phyloP scores from a whole-genome alignment of 495 filamentous ascomycete species.

The Podospora conica region DNA sequence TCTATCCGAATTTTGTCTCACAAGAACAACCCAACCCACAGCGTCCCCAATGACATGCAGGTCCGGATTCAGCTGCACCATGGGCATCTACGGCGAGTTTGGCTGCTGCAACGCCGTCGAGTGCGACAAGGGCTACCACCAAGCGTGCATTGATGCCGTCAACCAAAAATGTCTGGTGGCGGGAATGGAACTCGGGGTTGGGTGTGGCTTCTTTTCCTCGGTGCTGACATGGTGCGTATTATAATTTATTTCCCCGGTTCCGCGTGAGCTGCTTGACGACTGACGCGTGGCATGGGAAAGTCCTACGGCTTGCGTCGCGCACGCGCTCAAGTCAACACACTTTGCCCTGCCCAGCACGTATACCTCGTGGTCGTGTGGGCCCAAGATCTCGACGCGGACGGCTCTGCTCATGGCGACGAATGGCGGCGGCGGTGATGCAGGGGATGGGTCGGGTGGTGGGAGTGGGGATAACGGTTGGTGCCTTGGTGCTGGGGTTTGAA shows the following conservation, averaged over 20 bases:
- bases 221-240: background rate
- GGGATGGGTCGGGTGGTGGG: background rate
- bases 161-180: background rate
- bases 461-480: background rate
- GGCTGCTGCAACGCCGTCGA: background rate
- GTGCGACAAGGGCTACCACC: background rate
- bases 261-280: too few species aligned
- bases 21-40: background rate
- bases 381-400: background rate
- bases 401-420: background rate
- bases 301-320: background rate
- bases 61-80: background rate
- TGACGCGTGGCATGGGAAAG: background rate
- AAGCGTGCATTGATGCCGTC: background rate
- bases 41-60: background rate
- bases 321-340: background rate
- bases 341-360: background rate
- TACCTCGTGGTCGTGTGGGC: background rate
- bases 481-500: background rate
- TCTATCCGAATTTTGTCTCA: background rate
- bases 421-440: background rate
- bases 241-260: too few species aligned
- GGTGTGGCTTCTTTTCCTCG: background rate
- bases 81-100: background rate
- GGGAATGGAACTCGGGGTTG: background rate